Evolutionary conservation across 2,329 filamentous ascomycete genomes (phyloP).

Genomic region (Lizonia empirigonia): DNA sequence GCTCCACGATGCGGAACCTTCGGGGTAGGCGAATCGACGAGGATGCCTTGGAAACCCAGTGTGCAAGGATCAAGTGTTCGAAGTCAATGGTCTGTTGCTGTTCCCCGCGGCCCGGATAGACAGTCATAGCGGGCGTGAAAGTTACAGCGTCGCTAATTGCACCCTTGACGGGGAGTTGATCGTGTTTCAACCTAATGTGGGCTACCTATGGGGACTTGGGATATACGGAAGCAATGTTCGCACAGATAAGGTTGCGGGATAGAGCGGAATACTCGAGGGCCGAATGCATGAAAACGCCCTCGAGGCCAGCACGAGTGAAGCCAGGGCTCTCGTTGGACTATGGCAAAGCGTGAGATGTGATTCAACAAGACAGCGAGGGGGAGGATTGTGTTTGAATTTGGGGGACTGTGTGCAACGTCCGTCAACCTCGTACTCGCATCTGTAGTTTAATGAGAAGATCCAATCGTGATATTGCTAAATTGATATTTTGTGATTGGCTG

Average conservation of each 20-base stretch:
- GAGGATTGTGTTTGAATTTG: background rate
- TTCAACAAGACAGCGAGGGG: background rate
- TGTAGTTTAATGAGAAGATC: background rate
- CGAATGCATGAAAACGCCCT: background rate
- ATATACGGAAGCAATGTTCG: background rate
- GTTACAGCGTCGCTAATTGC: background rate
- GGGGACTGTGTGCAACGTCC: background rate
- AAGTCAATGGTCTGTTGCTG: background rate
- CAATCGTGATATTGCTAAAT: background rate
- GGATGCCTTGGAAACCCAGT: background rate
- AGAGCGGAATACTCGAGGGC: background rate
- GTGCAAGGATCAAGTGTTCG: background rate
- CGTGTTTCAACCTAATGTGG: background rate
- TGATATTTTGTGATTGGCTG: slow-evolving; percentile 20
- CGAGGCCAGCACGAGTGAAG: background rate
- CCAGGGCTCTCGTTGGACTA: background rate
- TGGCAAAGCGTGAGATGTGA: background rate
- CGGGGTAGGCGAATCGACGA: background rate
- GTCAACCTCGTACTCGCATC: background rate
- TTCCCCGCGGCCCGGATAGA: slow-evolving; percentile 9
- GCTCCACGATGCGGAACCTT: background rate
- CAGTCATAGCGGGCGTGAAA: slow-evolving; percentile 6
- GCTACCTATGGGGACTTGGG: background rate
- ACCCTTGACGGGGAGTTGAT: background rate
- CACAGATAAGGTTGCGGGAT: background rate